phyloP scores from a whole-genome alignment of 495 filamentous ascomycete genomes.

The Talaromyces trachyspermus region DNA sequence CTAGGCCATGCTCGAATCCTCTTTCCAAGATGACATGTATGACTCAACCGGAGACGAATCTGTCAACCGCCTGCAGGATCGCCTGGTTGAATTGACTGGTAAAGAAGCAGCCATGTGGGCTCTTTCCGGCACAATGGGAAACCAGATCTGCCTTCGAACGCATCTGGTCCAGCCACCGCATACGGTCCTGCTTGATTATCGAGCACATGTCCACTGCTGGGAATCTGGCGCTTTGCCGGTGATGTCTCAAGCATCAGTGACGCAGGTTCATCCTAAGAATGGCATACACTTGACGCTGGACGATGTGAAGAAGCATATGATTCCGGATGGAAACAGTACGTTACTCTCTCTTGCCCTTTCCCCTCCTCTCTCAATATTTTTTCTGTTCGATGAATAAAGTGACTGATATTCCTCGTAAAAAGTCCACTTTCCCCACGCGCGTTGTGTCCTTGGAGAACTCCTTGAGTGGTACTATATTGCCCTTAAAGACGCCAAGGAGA shows the following conservation, averaged over 20 bases:
- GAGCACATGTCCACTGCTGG: conserved; percentile 57
- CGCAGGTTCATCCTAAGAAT: conserved; percentile 50
- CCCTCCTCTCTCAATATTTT: too few relatives aligned
- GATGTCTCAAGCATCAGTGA: conserved; percentile 50
- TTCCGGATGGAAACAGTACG: conserved; percentile 37
- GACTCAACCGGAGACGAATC: conserved; percentile 52
- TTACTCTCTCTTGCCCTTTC: not conserved
- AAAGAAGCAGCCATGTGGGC: conserved; percentile 66
- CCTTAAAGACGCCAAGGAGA: conserved; percentile 54
- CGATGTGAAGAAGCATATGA: conserved; percentile 49
- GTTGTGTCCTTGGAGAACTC: conserved; percentile 71
- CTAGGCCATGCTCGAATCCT: conserved; percentile 43
- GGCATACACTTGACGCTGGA: conserved; percentile 58
- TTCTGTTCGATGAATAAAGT: too few relatives aligned
- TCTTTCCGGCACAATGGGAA: conserved; percentile 76
- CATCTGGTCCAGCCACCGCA: conserved; percentile 63
- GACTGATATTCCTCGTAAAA: not conserved
- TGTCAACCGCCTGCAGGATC: conserved; percentile 55
- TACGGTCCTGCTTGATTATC: conserved; percentile 57
- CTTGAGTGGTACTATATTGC: conserved; percentile 60
- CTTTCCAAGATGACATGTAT: conserved; percentile 67
- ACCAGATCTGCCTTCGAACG: conserved; percentile 61
- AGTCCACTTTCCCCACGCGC: conserved; percentile 57
- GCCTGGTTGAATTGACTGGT: conserved; percentile 53
- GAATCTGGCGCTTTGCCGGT: conserved; percentile 62